phyloP scores from a whole-genome alignment of 371 early-diverging fungal genomes.

The Actinomortierella ambigua region DNA sequence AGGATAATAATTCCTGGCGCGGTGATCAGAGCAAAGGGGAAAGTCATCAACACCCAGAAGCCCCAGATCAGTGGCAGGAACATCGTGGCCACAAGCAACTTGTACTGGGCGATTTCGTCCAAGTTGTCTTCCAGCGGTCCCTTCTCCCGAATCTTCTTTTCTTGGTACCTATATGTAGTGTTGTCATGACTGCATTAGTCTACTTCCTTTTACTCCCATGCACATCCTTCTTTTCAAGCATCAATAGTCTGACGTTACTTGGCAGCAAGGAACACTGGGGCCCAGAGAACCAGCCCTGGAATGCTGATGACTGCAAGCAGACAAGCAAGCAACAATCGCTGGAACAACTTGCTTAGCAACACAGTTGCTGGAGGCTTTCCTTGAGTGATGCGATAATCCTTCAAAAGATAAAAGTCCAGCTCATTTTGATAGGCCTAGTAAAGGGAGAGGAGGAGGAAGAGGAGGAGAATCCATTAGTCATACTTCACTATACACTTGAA shows the following conservation, averaged over 20 bases:
- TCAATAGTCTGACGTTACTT: slow-evolving; percentile 10
- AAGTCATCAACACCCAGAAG: slow-evolving; percentile 35
- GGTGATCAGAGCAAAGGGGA: slow-evolving; percentile 32
- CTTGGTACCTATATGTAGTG: slow-evolving; percentile 27
- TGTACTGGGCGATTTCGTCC: slow-evolving; percentile 49
- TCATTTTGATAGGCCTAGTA: slow-evolving; percentile 42
- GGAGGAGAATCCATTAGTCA: background rate
- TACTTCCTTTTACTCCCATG: background rate
- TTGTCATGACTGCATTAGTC: background rate
- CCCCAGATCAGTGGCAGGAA: slow-evolving; percentile 46
- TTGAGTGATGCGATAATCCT: slow-evolving; percentile 44
- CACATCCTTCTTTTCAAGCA: too few species aligned
- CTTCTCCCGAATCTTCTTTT: slow-evolving; percentile 30
- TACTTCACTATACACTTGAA: too few species aligned
- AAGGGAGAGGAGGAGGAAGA: background rate
- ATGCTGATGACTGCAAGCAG: slow-evolving; percentile 29
- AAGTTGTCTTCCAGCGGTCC: slow-evolving; percentile 42
- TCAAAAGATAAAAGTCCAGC: slow-evolving; percentile 36
- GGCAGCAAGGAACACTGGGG: slow-evolving; percentile 38
- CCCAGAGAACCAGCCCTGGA: slow-evolving; percentile 41
- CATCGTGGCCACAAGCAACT: slow-evolving; percentile 40
- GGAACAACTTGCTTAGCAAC: slow-evolving; percentile 22
- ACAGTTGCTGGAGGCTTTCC: slow-evolving; percentile 23
- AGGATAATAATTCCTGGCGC: slow-evolving; percentile 36
- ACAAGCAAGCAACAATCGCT: slow-evolving; percentile 30